Evolutionary conservation across 2,329 filamentous ascomycete genomes (phyloP).

Genomic region (Diaporthe vaccinii): DNA sequence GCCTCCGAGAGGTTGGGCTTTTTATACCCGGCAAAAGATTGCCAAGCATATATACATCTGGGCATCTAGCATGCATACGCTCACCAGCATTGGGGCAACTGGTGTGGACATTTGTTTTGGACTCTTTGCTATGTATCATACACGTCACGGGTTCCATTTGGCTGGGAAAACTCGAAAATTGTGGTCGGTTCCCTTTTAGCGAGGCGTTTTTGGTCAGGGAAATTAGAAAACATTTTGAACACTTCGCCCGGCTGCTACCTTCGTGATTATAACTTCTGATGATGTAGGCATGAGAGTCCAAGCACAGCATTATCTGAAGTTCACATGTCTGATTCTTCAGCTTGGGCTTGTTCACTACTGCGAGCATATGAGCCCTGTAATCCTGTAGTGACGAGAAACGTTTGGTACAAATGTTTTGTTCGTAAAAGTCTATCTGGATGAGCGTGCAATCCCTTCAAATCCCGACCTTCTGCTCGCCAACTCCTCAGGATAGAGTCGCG

Average conservation of each 20-base stretch:
- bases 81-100: background rate
- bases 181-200: conserved; percentile 23
- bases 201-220: conserved; percentile 27
- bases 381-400: background rate
- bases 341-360: background rate
- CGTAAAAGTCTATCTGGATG: too few relatives aligned
- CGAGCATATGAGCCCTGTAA: background rate
- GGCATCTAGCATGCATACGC: conserved; percentile 10
- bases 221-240: background rate
- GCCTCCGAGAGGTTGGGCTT: conserved; percentile 17
- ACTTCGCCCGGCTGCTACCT: background rate
- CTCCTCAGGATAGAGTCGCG: background rate
- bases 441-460: background rate
- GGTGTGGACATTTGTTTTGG: conserved; percentile 16
- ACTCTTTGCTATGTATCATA: conserved; percentile 29
- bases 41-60: conserved; percentile 28
- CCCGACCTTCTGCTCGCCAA: background rate
- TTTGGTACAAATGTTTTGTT: background rate
- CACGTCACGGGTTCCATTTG: background rate
- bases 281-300: background rate
- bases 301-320: background rate
- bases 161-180: conserved; percentile 15
- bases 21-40: conserved; percentile 25
- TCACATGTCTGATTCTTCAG: background rate
- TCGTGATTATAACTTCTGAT: background rate